Base-by-base conservation (phyloP, 768 basidiomycete genomes). In the Russula virescens region DNA sequence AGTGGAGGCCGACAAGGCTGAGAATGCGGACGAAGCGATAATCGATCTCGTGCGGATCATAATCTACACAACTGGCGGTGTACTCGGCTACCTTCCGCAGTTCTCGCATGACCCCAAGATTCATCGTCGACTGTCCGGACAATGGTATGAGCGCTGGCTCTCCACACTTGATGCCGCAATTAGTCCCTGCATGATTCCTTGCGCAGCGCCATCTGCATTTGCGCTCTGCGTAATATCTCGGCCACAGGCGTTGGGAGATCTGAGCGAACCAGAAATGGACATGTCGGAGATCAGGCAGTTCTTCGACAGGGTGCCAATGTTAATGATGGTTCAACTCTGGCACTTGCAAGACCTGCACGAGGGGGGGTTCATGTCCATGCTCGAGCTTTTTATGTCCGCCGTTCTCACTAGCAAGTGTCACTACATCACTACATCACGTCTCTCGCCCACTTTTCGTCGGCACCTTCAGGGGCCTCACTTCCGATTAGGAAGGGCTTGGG, bases 311-410 rank as follows among this genome's bases (percentile, higher is more conserved):
- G 49, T 25, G 50, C 52, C 18, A 9, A 26, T 38, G 43, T 55
- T 45, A 18, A 55, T 62, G 18, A 58, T n/a, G 47, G 35, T n/a
- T 13, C 60, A 66, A 18, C 57, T 62, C 25, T 62, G 61, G 56
- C 60, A 61, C 11, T 14, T 66, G n/a, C 60, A 66, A 47, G 64
- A 66, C 34, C 55, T 66, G 7, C 57, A 56, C 2, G 57, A 62
- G 19, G 64, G 64, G 14, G 64, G 60, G 5, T 45, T 62, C 34
- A 52, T 58, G n/a, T 66, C 45, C 42, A 51, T 50, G 28, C 52
- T 62, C 11, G 64, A 66, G 47, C 28, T 66, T 8, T 55, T 66
- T 28, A 34, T 66, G 40, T 8, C 51, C 0, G 61, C 60, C 13
- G 43, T 62, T 51, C 35, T 55, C 40, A 45, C 60, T 11, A 57